Base-by-base conservation (phyloP, 1,139 yeast species). In the Groenewaldozyma sp. region DNA sequence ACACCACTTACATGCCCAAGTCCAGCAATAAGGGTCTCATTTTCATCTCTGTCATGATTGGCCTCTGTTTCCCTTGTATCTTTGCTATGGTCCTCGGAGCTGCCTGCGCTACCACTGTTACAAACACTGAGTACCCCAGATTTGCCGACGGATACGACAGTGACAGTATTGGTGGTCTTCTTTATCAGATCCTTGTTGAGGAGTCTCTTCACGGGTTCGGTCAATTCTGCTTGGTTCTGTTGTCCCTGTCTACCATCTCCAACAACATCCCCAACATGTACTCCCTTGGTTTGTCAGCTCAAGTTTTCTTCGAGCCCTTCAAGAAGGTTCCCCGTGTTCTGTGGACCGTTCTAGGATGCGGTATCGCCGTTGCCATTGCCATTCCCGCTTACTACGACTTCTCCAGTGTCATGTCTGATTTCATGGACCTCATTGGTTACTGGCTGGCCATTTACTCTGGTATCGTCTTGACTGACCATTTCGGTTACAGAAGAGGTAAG, bases 211-310 rank as follows among this genome's bases (percentile, higher is more conserved):
- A 81, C 60, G 88, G 87, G 6, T 87, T 87, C 50, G 96, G 96
- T 45, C 78, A 84, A 61, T 86, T 87, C 69, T 80, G 88, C 64
- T 77, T 88, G 65, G 95, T 87, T 29, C 40, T 87, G 16, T 67
- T 87, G 48, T 84, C 94, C 13, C 64, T 87, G 50, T 82, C 94
- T 27, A 83, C 94, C 36, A 77, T 87, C 43, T 82, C 95, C 51
- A 86, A 86, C 71, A 86, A 86, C 65, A 74, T 86, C 58, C 95
- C 95, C 58, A 87, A 86, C 68, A 78, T 86, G 80, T 87, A 87
- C 69, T 83, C 95, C 16, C 74, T 84, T 55, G 88, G 84, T 24
- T 69, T 87, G 51, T 78, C 88, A 49, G 86, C 87, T 19, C 95
- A 86, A 67, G 76, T 94, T 22, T 68, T 82, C 52, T 82, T 88